Conservation (phyloP, 2,329 filamentous ascomycete species). For the Paecilomyces sp. region DNA sequence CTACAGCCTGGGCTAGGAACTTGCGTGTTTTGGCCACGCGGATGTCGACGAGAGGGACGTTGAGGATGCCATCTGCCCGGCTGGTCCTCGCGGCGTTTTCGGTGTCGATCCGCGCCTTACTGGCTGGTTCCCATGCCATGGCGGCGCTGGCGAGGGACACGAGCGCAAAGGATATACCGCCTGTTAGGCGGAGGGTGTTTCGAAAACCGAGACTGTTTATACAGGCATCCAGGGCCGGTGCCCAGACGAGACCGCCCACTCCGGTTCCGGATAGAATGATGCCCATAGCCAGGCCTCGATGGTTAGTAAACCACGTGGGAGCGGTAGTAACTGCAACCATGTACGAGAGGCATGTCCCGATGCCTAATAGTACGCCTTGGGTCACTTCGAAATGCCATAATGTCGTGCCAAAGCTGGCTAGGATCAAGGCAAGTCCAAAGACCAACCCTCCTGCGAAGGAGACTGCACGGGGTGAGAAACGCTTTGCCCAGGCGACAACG, state of each 20-base stretch:
- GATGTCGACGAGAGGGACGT: conserved; percentile 20
- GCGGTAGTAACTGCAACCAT: conserved; percentile 32
- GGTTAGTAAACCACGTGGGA: conserved; percentile 31
- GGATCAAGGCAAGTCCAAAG: conserved; percentile 18
- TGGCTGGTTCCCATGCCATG: conserved; percentile 23
- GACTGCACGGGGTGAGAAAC: conserved; percentile 23
- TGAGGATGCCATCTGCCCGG: conserved; percentile 11
- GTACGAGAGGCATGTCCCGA: conserved; percentile 32
- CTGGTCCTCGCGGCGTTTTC: conserved; percentile 10
- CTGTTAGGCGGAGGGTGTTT: conserved; percentile 28
- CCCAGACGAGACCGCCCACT: conserved; percentile 33
- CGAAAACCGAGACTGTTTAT: conserved; percentile 30
- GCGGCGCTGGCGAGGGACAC: conserved; percentile 18
- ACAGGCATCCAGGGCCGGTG: conserved; percentile 24
- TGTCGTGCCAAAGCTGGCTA: conserved; percentile 22
- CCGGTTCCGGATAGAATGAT: conserved; percentile 33
- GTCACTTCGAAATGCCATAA: conserved; percentile 28
- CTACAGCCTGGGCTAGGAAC: conserved; percentile 31
- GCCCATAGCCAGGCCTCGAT: conserved; percentile 33
- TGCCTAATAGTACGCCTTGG: conserved; percentile 32
- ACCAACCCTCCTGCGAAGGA: conserved; percentile 21
- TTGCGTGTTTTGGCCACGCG: conserved; percentile 17
- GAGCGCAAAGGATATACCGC: conserved; percentile 18
- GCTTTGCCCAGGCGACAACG: conserved; percentile 25
- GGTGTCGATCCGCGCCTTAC: conserved; percentile 12